phyloP scores from a whole-genome alignment of 2,329 filamentous ascomycete genomes.

The Rutstroemia sp. region DNA sequence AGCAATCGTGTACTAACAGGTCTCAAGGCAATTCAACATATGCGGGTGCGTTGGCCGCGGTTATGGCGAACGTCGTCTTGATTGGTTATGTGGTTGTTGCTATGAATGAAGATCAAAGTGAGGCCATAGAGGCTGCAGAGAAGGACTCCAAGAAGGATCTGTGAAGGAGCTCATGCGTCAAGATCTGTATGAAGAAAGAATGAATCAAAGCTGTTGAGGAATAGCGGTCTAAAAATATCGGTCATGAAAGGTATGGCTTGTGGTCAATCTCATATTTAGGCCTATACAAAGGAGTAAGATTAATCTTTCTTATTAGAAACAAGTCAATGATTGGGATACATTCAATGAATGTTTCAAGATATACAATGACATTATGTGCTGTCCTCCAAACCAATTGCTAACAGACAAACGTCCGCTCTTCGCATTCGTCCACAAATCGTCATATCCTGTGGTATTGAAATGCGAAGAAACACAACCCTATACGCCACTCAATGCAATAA shows the following conservation, averaged over 20 bases:
- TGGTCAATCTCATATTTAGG: neutral
- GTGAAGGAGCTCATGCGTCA: neutral
- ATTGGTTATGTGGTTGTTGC: slow-evolving; percentile 88
- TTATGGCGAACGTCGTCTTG: slow-evolving; percentile 87
- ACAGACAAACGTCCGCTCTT: neutral
- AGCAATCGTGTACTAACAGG: neutral
- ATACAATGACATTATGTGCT: neutral
- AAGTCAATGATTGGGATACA: neutral
- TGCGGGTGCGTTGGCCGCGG: slow-evolving; percentile 75
- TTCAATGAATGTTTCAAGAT: slow-evolving; percentile 1
- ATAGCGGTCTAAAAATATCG: neutral
- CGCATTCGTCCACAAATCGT: neutral
- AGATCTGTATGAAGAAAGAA: neutral
- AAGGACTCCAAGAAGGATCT: slow-evolving; percentile 29
- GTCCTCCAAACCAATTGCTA: no score
- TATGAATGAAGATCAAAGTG: slow-evolving; percentile 70
- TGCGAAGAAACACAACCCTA: slow-evolving; percentile 7
- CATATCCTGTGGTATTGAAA: neutral
- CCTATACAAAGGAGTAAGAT: neutral
- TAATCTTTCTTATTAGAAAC: neutral
- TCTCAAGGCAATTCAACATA: slow-evolving; percentile 74
- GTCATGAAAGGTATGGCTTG: slow-evolving; percentile 7
- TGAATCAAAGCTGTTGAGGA: neutral
- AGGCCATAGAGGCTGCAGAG: slow-evolving; percentile 34
- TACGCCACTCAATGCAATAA: slow-evolving; percentile 18